These are phyloP conservation scores for Stellera chamaejasme DNA, from an alignment of 345 rosid genomes.

Conservation along the genomic window DNA sequence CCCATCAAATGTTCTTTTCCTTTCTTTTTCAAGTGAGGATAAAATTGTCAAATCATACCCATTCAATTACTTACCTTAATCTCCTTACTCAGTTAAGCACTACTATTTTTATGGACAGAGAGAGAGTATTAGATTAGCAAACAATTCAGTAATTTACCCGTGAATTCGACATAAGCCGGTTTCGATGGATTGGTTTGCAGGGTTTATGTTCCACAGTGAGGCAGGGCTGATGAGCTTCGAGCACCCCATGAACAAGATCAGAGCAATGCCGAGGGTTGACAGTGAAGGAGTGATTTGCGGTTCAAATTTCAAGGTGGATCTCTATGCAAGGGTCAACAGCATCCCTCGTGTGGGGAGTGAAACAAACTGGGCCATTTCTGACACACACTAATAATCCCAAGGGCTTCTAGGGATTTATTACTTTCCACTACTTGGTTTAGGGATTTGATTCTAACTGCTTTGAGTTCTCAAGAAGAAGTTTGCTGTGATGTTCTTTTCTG, in stretches of 20 bases:
- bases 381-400: conserved; percentile 17
- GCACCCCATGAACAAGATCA: conserved; percentile 64
- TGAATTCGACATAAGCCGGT: background rate
- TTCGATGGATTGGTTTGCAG: conserved; percentile 17
- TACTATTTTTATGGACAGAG: too few relatives aligned
- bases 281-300: conserved; percentile 89
- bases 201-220: conserved; percentile 81
- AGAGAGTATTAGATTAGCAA: background rate
- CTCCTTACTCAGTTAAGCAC: too few relatives aligned
- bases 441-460: too few relatives aligned
- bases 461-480: too few relatives aligned
- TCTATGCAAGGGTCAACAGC: conserved; percentile 38
- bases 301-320: conserved; percentile 81
- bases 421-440: too few relatives aligned
- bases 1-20: too few relatives aligned
- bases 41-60: too few relatives aligned
- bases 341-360: conserved; percentile 90
- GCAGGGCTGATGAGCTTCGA: conserved; percentile 84
- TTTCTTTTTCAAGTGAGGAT: too few relatives aligned
- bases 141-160: background rate
- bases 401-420: too few relatives aligned
- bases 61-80: too few relatives aligned
- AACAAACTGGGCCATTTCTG: conserved; percentile 64
- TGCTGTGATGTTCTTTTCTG: too few relatives aligned
- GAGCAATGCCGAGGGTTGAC: conserved; percentile 87